phyloP scores from a whole-genome alignment of 2,329 filamentous ascomycete genomes.

The Teratosphaeriaceae sp. region DNA sequence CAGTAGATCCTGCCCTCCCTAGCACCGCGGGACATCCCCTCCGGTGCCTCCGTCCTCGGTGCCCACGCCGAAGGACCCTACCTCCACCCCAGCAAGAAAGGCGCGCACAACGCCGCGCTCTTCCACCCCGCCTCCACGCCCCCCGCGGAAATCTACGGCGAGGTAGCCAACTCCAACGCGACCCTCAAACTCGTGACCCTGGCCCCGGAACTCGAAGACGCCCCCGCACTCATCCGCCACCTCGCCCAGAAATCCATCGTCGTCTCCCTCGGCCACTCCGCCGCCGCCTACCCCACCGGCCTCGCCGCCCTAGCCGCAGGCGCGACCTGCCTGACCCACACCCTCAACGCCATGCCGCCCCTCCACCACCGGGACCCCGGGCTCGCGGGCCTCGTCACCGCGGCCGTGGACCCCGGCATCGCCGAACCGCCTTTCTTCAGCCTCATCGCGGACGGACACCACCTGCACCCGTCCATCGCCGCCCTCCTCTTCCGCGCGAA shows the following conservation, averaged over 20 bases:
- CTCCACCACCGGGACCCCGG: slow-evolving; percentile 47
- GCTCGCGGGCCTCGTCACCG: slow-evolving; percentile 38
- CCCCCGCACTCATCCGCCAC: slow-evolving; percentile 35
- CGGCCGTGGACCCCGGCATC: slow-evolving; percentile 11
- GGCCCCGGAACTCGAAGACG: slow-evolving; percentile 45
- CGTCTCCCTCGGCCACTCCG: slow-evolving; percentile 47
- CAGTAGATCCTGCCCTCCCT: slow-evolving; percentile 44
- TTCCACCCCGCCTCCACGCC: slow-evolving; percentile 34
- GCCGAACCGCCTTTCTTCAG: slow-evolving; percentile 41
- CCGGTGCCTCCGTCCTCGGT: slow-evolving; percentile 46
- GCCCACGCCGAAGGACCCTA: slow-evolving; percentile 54
- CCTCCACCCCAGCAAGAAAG: slow-evolving; percentile 47
- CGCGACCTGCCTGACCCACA: slow-evolving; percentile 48
- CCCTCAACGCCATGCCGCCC: slow-evolving; percentile 49
- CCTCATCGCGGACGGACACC: slow-evolving; percentile 49
- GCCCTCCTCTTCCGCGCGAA: slow-evolving; percentile 43
- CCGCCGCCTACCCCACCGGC: slow-evolving; percentile 43
- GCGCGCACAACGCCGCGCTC: slow-evolving; percentile 44
- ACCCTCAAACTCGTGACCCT: slow-evolving; percentile 45
- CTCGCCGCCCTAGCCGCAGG: slow-evolving; percentile 41
- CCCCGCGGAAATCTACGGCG: slow-evolving; percentile 41
- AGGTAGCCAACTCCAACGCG: slow-evolving; percentile 28
- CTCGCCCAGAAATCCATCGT: slow-evolving; percentile 37
- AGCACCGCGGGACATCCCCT: slow-evolving; percentile 34
- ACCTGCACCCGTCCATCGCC: slow-evolving; percentile 46